Percentiles rank a stretch among this genome's conserved stretches.
These are phyloP conservation scores for Trifolium repens DNA, from an alignment of 306 rosid genomes.

Conservation along the genomic window DNA sequence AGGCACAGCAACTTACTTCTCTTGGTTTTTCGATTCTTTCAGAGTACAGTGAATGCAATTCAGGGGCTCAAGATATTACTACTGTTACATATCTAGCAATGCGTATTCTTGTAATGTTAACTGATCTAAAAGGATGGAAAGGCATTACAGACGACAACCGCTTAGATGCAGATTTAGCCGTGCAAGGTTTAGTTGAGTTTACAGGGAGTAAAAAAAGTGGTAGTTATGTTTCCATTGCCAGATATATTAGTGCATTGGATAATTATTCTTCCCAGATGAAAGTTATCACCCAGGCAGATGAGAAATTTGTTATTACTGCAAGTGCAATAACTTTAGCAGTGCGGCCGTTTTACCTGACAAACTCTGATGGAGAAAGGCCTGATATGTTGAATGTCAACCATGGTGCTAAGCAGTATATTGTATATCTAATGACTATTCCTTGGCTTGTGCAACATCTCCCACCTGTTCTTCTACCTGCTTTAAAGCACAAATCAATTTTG, in stretches of 20 bases:
- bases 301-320: conserved; percentile 71
- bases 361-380: conserved; percentile 47
- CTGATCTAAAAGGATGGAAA: conserved; percentile 87
- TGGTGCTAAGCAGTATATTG: conserved; percentile 67
- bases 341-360: conserved; percentile 70
- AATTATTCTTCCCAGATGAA: conserved; percentile 48
- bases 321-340: conserved; percentile 87
- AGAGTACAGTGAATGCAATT: conserved; percentile 57
- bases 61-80: conserved; percentile 57
- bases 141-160: conserved; percentile 49
- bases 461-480: conserved; percentile 73
- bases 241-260: conserved; percentile 65
- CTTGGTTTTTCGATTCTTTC: conserved; percentile 71
- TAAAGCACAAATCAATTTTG: conserved; percentile 83
- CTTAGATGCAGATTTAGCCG: conserved; percentile 63
- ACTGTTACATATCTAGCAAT: conserved; percentile 69
- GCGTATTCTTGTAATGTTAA: conserved; percentile 80
- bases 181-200: conserved; percentile 68
- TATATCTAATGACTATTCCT: conserved; percentile 75
- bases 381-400: conserved; percentile 53
- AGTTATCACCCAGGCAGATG: conserved; percentile 56
- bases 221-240: conserved; percentile 69
- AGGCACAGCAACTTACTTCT: conserved; percentile 67
- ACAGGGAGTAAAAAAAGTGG: conserved; percentile 66
- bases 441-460: conserved; percentile 78